Conservation (phyloP, 2,329 filamentous ascomycete species). For the Macrophomina tecta region DNA sequence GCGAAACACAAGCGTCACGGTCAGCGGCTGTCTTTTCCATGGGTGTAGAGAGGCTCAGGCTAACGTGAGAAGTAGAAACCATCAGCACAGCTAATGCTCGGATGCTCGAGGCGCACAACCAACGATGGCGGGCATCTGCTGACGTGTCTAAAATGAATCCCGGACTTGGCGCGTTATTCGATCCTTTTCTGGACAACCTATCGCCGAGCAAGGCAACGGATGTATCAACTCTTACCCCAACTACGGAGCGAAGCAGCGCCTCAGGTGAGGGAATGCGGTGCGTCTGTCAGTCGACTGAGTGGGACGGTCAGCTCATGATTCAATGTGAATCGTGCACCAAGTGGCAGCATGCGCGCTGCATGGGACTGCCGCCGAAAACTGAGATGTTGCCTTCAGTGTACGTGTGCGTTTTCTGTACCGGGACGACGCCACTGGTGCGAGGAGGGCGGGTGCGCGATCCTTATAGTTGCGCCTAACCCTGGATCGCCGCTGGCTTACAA, state of each 20-base stretch:
- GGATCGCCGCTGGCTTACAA: slow-evolving; percentile 22
- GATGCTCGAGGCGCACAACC: slow-evolving; percentile 48
- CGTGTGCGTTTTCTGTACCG: slow-evolving; percentile 49
- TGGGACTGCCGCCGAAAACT: slow-evolving; percentile 55
- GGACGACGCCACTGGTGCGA: slow-evolving; percentile 41
- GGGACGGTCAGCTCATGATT: slow-evolving; percentile 62
- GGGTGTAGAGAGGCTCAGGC: not conserved
- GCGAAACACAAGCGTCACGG: slow-evolving; percentile 23
- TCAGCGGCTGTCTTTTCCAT: not conserved
- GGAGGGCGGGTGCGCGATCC: slow-evolving; percentile 42
- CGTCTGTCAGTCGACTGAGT: slow-evolving; percentile 61
- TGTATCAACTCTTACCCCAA: slow-evolving; percentile 50
- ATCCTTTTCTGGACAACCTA: slow-evolving; percentile 46
- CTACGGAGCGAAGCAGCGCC: slow-evolving; percentile 59
- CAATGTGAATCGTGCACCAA: slow-evolving; percentile 70
- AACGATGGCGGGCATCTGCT: slow-evolving; percentile 53
- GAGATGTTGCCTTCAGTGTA: slow-evolving; percentile 52
- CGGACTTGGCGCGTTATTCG: slow-evolving; percentile 32
- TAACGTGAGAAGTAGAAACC: slow-evolving; percentile 4
- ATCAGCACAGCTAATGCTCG: slow-evolving; percentile 13
- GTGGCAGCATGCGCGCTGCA: slow-evolving; percentile 65
- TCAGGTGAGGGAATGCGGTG: slow-evolving; percentile 61
- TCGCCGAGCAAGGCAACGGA: slow-evolving; percentile 54
- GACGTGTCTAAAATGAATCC: slow-evolving; percentile 35
- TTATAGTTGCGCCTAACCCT: not conserved